Evolutionary conservation across 768 basidiomycete genomes (phyloP), one percentile per base, ranked within the genome.

Genomic region (Calocybe indica): DNA sequence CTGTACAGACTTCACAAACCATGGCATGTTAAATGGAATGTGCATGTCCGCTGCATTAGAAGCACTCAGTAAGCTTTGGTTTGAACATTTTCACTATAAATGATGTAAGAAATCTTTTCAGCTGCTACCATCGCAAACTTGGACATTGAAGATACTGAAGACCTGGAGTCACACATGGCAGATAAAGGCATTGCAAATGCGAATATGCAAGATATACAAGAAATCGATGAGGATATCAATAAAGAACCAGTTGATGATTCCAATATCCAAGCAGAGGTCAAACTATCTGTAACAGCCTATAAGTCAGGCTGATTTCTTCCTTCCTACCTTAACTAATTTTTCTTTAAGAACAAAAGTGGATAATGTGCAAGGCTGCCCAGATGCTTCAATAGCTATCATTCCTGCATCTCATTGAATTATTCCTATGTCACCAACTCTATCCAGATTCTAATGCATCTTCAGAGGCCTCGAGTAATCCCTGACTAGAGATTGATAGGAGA

Each of bases 1-100:
- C 1, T 50, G 46, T 1, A 47, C 47, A 0, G 40, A 63, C 29
- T 62, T 69, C 13, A 12, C 32, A 7, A 31, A 15, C 5, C 31
- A 41, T 1, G 56, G 57, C 2, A 63, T 69, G 59, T 48, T 69
- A 28, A 40, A 40, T 14, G 14, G 9, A 9, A 28, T 5, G 13
- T 13, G 8, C 29, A 13, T 40, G 14, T 1, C 40, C 22, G 37
- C 6, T 51, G 43, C 9, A 14, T 30, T 35, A 44, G 50, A 8
- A 49, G 33, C 42, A n/a, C 35, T 12, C 33, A 12, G 38, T 5
- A 41, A 40, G 7, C 40, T 10, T 9, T 22, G 22, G 22, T 22
- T 22, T 22, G 22, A 22, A 22, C 22, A 22, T 22, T 22, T 22
- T 22, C 22, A 22, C 22, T 22, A 22, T 22, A 22, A 22, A 22